A percentile compares a stretch with the other conserved stretches of the same genome.
These are phyloP conservation scores for Senna tora DNA, from an alignment of 306 rosid species.

Conservation along the genomic window DNA sequence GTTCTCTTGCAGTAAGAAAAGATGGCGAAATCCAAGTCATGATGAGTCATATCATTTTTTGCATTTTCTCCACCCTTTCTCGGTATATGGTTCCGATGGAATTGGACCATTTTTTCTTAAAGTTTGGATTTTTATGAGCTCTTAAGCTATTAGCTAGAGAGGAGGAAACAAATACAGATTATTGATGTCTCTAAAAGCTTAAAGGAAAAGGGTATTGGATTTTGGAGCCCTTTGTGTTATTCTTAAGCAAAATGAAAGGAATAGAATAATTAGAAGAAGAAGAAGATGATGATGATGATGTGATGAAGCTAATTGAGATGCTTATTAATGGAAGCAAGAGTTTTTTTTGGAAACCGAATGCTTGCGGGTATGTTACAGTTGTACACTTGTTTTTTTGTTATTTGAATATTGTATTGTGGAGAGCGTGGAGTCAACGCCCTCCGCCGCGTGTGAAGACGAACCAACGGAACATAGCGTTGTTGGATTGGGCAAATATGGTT, in stretches of 20 bases:
- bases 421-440: not conserved
- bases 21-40: constrained; percentile 49
- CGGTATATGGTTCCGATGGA: constrained; percentile 52
- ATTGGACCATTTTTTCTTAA: constrained; percentile 56
- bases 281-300: too few relatives aligned
- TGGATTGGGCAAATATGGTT: not conserved
- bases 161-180: not conserved
- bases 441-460: not conserved
- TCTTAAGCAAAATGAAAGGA: not conserved
- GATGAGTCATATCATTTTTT: constrained; percentile 43
- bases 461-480: not conserved
- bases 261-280: too few relatives aligned
- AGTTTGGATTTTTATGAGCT: constrained; percentile 26
- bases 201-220: not conserved
- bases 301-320: not conserved
- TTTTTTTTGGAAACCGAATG: not conserved
- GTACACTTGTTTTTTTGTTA: too few relatives aligned
- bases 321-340: not conserved
- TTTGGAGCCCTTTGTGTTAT: not conserved
- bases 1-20: constrained; percentile 59
- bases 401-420: not conserved
- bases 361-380: too few relatives aligned
- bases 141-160: not conserved
- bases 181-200: not conserved
- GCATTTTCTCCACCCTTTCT: constrained; percentile 44